phyloP scores from a whole-genome alignment of 2,329 filamentous ascomycete species.

The Lachnellula occidentalis region DNA sequence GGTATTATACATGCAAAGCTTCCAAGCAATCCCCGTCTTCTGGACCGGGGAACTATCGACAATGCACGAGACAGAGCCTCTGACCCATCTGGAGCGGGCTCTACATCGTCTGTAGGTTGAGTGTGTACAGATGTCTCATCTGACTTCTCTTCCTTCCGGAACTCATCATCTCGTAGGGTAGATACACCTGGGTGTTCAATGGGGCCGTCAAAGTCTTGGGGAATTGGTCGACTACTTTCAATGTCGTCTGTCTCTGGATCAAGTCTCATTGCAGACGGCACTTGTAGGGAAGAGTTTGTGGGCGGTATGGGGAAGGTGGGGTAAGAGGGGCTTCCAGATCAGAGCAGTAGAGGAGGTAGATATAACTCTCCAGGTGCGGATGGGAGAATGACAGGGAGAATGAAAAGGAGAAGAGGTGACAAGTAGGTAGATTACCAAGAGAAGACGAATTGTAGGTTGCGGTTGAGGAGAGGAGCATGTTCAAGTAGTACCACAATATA shows the following conservation, averaged over 20 bases:
- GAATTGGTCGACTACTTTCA: conserved; percentile 6
- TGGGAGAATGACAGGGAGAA: not conserved
- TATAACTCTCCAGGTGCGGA: not conserved
- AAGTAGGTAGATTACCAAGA: not conserved
- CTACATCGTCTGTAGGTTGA: conserved; percentile 14
- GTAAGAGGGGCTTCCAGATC: not conserved
- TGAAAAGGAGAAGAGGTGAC: not conserved
- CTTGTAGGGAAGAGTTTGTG: not conserved
- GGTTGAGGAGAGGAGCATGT: no score
- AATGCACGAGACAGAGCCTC: conserved; percentile 23
- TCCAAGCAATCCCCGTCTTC: conserved; percentile 68
- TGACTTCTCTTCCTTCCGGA: conserved; percentile 3
- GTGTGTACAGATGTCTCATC: conserved; percentile 14
- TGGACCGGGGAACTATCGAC: conserved; percentile 39
- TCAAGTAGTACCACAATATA: not conserved
- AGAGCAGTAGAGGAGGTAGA: not conserved
- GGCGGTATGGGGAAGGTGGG: conserved; percentile 1
- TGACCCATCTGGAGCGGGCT: conserved; percentile 4
- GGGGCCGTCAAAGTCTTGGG: conserved; percentile 17
- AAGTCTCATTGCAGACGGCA: conserved; percentile 5
- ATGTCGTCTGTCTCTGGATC: conserved; percentile 18
- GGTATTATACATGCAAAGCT: conserved; percentile 67
- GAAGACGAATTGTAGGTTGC: not conserved
- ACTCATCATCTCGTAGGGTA: conserved; percentile 13
- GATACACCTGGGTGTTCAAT: conserved; percentile 16